Percentiles rank a stretch among this genome's conserved stretches.
Conservation (phyloP, 495 filamentous ascomycete species). For the Aspergillus baeticus region DNA sequence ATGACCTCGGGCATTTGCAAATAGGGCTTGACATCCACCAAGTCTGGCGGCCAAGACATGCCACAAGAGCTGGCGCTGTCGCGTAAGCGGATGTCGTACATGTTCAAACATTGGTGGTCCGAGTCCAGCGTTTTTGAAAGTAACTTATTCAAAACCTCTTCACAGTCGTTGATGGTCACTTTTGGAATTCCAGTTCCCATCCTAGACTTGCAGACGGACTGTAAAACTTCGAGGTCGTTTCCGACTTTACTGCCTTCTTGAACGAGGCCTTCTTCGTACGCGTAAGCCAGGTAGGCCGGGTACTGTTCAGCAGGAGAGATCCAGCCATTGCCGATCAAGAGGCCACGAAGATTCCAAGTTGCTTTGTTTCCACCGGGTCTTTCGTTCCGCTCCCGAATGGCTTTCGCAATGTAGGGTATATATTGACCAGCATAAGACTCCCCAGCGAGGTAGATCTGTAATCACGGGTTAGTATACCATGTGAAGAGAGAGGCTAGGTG, state of each 20-base stretch:
- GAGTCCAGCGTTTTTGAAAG: slow-evolving; percentile 56
- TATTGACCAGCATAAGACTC: slow-evolving; percentile 97
- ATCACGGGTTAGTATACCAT: slow-evolving; percentile 26
- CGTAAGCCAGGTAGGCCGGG: slow-evolving; percentile 77
- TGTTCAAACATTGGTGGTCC: slow-evolving; percentile 72
- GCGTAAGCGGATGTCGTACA: slow-evolving; percentile 87
- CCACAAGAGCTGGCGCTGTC: slow-evolving; percentile 78
- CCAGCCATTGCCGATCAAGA: slow-evolving; percentile 97
- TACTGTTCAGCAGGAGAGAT: slow-evolving; percentile 89
- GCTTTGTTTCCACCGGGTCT: slow-evolving; percentile 25
- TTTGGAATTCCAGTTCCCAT: slow-evolving; percentile 56
- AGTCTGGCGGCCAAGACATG: slow-evolving; percentile 94
- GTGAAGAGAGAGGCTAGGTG: slow-evolving; percentile 15
- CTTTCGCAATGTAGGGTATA: slow-evolving; percentile 92
- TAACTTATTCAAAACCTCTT: slow-evolving; percentile 68
- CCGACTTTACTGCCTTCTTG: slow-evolving; percentile 61
- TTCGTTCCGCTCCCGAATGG: slow-evolving; percentile 80
- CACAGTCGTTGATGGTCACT: slow-evolving; percentile 69
- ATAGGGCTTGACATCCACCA: slow-evolving; percentile 74
- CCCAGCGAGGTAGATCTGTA: slow-evolving; percentile 85
- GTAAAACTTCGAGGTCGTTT: slow-evolving; percentile 64
- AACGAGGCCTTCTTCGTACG: slow-evolving; percentile 71
- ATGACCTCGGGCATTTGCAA: slow-evolving; percentile 78
- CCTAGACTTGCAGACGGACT: slow-evolving; percentile 60
- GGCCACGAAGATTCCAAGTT: slow-evolving; percentile 78